These are phyloP conservation scores for Silene latifolia DNA, from an alignment of 148 eudicot species.

Conservation along the genomic window DNA sequence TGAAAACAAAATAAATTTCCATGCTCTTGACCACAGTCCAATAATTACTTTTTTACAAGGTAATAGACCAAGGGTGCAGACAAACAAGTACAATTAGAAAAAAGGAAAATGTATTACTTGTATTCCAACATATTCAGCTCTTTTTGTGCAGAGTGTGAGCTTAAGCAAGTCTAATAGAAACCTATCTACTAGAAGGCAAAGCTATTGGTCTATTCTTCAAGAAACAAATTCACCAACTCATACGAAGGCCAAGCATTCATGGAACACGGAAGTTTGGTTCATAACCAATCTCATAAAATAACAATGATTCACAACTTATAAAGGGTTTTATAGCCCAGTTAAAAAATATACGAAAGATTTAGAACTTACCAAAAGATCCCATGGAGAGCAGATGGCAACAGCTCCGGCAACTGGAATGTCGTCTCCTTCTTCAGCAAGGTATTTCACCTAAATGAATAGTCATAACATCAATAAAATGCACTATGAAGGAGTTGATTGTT, in stretches of 20 bases:
- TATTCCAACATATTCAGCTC: neutral
- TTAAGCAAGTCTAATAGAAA: neutral
- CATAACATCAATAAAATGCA: neutral
- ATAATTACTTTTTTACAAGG: neutral
- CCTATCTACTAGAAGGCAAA: neutral
- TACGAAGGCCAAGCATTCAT: neutral
- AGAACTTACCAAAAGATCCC: conserved; percentile 91
- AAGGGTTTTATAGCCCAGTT: neutral
- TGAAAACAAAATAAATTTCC: neutral
- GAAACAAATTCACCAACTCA: conserved; percentile 11
- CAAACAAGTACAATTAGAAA: neutral
- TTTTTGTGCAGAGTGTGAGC: neutral
- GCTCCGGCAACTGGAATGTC: conserved; percentile 84
- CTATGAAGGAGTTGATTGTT: neutral
- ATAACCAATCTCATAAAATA: neutral
- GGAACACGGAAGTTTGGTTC: neutral
- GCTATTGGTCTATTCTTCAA: neutral
- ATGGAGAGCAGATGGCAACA: conserved; percentile 84
- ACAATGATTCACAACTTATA: conserved; percentile 6
- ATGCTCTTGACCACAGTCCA: neutral
- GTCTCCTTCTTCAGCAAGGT: conserved; percentile 92
- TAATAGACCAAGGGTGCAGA: neutral
- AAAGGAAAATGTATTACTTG: neutral
- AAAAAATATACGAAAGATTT: neutral
- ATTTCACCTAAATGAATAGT: conserved; percentile 57